Percentiles rank a stretch among this genome's conserved stretches.
These are phyloP conservation scores for Corchorus capsularis DNA, from an alignment of 345 rosid species.

Conservation along the genomic window DNA sequence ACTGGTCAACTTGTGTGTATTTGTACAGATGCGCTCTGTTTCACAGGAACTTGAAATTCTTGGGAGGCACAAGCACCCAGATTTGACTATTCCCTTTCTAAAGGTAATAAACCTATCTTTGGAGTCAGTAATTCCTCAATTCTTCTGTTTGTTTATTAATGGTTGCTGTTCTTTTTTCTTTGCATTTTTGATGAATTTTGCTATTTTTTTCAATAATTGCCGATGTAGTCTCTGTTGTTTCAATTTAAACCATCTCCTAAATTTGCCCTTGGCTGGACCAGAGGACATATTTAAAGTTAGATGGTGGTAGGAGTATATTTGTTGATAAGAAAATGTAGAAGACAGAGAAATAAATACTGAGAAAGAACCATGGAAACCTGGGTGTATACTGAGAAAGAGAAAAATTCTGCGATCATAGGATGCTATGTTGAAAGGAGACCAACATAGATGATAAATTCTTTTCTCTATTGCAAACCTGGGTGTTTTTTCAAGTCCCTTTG, in stretches of 20 bases:
- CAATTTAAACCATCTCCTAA: not conserved
- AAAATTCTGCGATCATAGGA: no score
- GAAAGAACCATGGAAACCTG: no score
- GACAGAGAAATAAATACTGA: not conserved
- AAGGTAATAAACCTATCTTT: constrained; percentile 53
- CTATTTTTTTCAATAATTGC: not conserved
- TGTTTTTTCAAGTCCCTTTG: not conserved
- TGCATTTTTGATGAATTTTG: not conserved
- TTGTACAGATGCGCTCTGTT: constrained; percentile 73
- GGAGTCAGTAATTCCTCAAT: not conserved
- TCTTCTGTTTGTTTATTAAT: not conserved
- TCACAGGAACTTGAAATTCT: constrained; percentile 88
- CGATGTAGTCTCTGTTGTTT: not conserved
- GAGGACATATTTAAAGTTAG: not conserved
- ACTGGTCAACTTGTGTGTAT: constrained; percentile 18
- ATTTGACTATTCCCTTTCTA: constrained; percentile 75
- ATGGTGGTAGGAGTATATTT: not conserved
- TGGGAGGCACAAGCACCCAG: constrained; percentile 90
- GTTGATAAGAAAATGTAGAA: not conserved
- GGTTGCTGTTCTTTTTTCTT: not conserved
- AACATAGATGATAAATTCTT: not conserved
- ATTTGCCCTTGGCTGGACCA: not conserved
- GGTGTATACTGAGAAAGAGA: no score
- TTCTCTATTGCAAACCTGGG: constrained; percentile 1
- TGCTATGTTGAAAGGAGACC: no score